Evolutionary conservation across 1,139 yeast genomes (phyloP).

Genomic region (Saccharomyces hybrid): DNA sequence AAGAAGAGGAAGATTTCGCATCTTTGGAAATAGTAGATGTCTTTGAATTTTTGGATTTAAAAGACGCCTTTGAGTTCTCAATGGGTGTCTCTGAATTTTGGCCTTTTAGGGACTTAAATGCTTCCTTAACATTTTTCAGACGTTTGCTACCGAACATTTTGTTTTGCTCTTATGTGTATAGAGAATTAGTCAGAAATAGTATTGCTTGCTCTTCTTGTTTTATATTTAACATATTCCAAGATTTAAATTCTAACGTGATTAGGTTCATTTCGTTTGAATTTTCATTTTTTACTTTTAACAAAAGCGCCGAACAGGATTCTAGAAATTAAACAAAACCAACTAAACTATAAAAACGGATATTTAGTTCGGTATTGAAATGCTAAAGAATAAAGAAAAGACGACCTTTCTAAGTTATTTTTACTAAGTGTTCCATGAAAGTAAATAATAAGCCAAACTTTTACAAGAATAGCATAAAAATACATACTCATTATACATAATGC

Average conservation of each 20-base stretch:
- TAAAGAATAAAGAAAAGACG: not conserved
- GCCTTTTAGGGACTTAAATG: conserved; percentile 36
- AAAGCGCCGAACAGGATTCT: not conserved
- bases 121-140: conserved; percentile 46
- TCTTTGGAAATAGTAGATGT: not conserved
- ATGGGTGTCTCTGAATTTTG: not conserved
- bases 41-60: not conserved
- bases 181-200: not conserved
- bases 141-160: conserved; percentile 45
- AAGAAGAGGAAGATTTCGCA: not conserved
- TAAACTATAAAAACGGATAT: not conserved
- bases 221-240: not conserved
- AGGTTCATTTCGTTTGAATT: not conserved
- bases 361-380: not conserved
- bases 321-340: not conserved
- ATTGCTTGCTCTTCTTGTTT: not conserved
- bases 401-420: not conserved
- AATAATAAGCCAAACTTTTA: not conserved
- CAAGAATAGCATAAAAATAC: not conserved
- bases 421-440: not conserved
- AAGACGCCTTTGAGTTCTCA: not conserved
- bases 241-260: not conserved
- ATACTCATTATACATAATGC: not conserved
- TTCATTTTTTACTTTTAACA: not conserved
- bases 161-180: not conserved